A percentile compares a stretch with the other conserved stretches of the same genome.
phyloP scores from a whole-genome alignment of 2,329 filamentous ascomycete genomes.

The Talaromyces sp. region DNA sequence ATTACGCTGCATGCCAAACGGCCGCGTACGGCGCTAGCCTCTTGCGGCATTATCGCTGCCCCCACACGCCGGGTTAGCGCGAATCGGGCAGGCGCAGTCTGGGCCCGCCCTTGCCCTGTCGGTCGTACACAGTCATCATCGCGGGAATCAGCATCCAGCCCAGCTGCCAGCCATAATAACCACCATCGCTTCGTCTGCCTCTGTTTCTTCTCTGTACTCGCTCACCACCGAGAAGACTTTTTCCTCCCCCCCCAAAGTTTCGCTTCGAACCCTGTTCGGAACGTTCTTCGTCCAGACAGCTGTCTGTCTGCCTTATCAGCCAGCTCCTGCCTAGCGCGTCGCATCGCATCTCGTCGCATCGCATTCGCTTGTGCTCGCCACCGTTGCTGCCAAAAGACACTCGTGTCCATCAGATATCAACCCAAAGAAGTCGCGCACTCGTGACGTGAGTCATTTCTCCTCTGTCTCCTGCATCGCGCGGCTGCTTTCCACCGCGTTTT shows the following conservation, averaged over 20 bases:
- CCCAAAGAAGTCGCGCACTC: constrained; percentile 7
- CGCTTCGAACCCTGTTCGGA: not conserved
- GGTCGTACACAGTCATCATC: not conserved
- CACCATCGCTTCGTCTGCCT: not conserved
- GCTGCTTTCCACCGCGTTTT: not conserved
- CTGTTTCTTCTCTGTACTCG: not conserved
- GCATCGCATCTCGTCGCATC: not conserved
- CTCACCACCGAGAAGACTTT: constrained; percentile 2
- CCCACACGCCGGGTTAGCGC: not conserved
- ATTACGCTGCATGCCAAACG: not conserved
- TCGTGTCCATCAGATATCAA: not conserved
- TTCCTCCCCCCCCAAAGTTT: constrained; percentile 4
- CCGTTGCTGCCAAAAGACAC: not conserved
- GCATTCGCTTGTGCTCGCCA: not conserved
- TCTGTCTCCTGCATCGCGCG: not conserved
- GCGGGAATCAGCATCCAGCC: not conserved
- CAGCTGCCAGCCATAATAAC: not conserved
- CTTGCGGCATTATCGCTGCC: not conserved
- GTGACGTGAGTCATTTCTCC: constrained; percentile 8
- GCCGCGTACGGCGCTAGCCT: not conserved
- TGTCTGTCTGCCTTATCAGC: constrained; percentile 5
- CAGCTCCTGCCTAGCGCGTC: constrained; percentile 7
- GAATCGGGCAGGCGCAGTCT: not conserved
- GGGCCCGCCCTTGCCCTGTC: not conserved
- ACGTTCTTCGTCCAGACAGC: constrained; percentile 1